Base-by-base conservation (phyloP, 2,329 filamentous ascomycete genomes). In the Cytospora chrysosperma region DNA sequence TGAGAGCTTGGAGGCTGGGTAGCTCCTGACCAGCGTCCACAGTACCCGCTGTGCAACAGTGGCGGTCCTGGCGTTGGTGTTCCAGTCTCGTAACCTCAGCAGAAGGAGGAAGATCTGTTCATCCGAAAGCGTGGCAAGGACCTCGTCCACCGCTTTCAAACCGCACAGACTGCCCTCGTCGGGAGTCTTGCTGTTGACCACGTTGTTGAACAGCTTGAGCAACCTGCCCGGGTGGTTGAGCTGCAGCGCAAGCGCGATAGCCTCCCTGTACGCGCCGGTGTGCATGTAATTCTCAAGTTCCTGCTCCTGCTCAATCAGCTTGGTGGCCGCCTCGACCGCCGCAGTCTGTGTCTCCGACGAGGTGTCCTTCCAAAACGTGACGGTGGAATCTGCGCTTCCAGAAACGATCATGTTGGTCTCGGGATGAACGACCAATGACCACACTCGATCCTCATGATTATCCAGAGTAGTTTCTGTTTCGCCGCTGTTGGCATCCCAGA, bases 361-460 rank as follows among this genome's bases (percentile, higher is more conserved):
- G 2, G 93, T 97, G 73, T 99, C 95, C 70, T 88, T 88, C 95
- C 95, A 99, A 78, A 98, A 97, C 0, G 92, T 96, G 43, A 99
- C 86, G 0, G 92, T 93, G 37, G 93, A 93, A 76, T 99, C 95
- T 59, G 91, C 94, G 63, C 92, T 93, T 40, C 93, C 95, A 8
- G 95, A 98, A 40, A 96, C 89, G 59, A 99, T 85, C 56, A 88
- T 88, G 70, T 93, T 86, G 12, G 81, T 85, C 51, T 81, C 72
- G 53, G 89, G 82, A 73, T 94, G 84, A 13, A 92, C 86, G 5
- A 92, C 86, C 21, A 98, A 80, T 0, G 93, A 93, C 93, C 93
- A 97, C 1, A 98, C 93, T 63, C 95, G 87, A 76, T 99, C 95
- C 70, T 93, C 93, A 75, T 99, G 95, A 76, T 98, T 98, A 77